A percentile compares a stretch with the other conserved stretches of the same genome.
Conservation (phyloP, 2,329 filamentous ascomycete genomes). For the Sporothrix curviconia region DNA sequence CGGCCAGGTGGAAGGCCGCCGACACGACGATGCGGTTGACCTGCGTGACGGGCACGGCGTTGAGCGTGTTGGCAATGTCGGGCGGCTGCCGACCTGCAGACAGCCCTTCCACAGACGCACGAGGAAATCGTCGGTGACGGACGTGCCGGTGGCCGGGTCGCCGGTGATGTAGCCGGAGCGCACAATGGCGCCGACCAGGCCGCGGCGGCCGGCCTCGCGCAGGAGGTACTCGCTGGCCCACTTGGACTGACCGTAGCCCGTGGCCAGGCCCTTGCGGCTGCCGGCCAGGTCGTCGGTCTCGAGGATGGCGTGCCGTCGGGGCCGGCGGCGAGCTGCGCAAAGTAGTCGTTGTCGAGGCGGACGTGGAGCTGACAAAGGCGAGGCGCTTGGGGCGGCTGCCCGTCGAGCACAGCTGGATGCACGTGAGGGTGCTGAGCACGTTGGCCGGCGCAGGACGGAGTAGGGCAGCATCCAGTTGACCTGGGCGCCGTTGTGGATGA, state of each 20-base stretch:
- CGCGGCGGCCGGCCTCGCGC: conserved; percentile 69
- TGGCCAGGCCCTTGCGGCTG: conserved; percentile 68
- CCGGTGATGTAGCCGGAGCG: conserved; percentile 83
- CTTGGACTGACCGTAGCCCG: conserved; percentile 87
- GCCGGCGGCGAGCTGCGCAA: conserved; percentile 56
- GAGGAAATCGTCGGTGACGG: conserved; percentile 83
- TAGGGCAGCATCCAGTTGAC: conserved; percentile 82
- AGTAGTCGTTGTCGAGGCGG: conserved; percentile 78
- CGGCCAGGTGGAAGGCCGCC: conserved; percentile 51
- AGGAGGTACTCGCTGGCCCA: conserved; percentile 70
- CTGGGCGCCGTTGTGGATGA: conserved; percentile 76
- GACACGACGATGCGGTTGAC: conserved; percentile 77
- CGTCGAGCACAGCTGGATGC: conserved; percentile 65
- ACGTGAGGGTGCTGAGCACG: conserved; percentile 73
- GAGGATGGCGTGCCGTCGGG: conserved; percentile 57
- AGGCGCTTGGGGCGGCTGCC: conserved; percentile 70
- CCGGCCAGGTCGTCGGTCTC: conserved; percentile 76
- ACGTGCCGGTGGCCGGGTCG: conserved; percentile 61
- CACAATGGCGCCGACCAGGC: conserved; percentile 68
- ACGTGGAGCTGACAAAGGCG: conserved; percentile 76
- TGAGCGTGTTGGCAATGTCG: conserved; percentile 77
- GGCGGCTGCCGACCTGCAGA: conserved; percentile 69
- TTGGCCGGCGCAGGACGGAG: conserved; percentile 64
- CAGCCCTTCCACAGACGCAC: conserved; percentile 83
- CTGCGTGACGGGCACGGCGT: conserved; percentile 80